Evolutionary conservation across 2,329 filamentous ascomycete species (phyloP), one percentile per base, ranked within the genome.

Genomic region (Blastomyces parvus): DNA sequence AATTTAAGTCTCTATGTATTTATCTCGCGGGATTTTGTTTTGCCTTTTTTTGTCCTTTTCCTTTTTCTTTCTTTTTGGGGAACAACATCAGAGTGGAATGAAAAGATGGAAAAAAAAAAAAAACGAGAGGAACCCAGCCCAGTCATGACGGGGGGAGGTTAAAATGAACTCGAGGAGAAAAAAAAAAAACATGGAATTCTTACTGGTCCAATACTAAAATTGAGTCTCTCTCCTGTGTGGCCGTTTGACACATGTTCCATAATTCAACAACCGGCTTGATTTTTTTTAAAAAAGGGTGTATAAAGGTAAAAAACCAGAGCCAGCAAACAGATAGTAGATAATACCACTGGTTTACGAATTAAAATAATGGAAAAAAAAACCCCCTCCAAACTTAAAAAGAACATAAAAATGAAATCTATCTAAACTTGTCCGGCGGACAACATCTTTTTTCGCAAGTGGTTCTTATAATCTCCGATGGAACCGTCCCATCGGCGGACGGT

Each of bases 361-460:
- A 46, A 36, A 36, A 36, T 46, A 46, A 48, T 25, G 25, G 27
- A 27, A 52, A 52, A 44, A 44, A 9, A 11, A 36, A 8, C 33
- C 33, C 19, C 33, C 33, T 44, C 22, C 48, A 27, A 33, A 2
- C 7, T 27, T 17, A 61, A 42, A 61, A 6, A 36, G 1, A 19
- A 22, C 38, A 53, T 40, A 19, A n/a, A 22, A 52, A 53, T 40
- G 27, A 33, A 56, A 44, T 69, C 73, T 90, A 95, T 69, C 73
- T 90, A 95, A 75, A 97, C 91, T 69, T 90, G 90, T 77, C 93
- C 93, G 63, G 86, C 80, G 56, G 85, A 85, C 74, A 96, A 81
- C 94, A 99, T 99, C 90, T 97, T 97, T 88, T 97, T 97, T 76
- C 93, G 88, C 73, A 99, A 85, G 80, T 97, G 86, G 81, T 95